Evolutionary conservation across 345 rosid genomes (phyloP).

Genomic region (Iberis pinnata): DNA sequence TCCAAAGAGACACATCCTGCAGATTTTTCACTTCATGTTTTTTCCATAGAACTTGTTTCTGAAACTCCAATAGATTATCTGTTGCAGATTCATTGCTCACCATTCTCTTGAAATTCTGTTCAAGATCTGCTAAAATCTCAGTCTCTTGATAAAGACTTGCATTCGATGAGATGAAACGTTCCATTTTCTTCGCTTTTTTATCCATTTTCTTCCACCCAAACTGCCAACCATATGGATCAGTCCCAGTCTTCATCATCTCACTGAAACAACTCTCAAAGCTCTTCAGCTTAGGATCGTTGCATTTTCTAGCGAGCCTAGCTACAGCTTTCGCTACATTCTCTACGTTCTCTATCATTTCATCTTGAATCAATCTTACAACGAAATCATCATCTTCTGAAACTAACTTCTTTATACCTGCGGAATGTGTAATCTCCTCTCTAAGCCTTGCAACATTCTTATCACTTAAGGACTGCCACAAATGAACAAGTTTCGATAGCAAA

Average conservation of each 20-base stretch:
- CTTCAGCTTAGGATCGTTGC: conserved; percentile 58
- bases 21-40: conserved; percentile 72
- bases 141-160: conserved; percentile 80
- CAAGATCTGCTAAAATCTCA: conserved; percentile 72
- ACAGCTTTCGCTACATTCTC: conserved; percentile 60
- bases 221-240: conserved; percentile 69
- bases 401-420: conserved; percentile 68
- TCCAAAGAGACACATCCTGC: conserved; percentile 78
- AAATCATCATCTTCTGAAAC: conserved; percentile 77
- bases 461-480: conserved; percentile 82
- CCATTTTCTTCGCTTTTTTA: conserved; percentile 76
- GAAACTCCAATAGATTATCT: conserved; percentile 52
- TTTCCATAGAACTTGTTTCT: conserved; percentile 78
- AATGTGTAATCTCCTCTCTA: conserved; percentile 59
- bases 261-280: conserved; percentile 51
- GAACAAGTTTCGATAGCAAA: conserved; percentile 76
- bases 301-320: conserved; percentile 63
- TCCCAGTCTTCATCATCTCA: conserved; percentile 45
- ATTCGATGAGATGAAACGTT: conserved; percentile 60
- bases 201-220: conserved; percentile 78
- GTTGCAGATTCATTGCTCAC: conserved; percentile 46
- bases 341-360: conserved; percentile 62
- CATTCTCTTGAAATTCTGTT: conserved; percentile 74
- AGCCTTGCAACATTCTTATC: conserved; percentile 72
- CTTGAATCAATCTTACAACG: conserved; percentile 49